Base-by-base conservation (phyloP, 129 eudicot genomes). In the Oenanthe sinensis region DNA sequence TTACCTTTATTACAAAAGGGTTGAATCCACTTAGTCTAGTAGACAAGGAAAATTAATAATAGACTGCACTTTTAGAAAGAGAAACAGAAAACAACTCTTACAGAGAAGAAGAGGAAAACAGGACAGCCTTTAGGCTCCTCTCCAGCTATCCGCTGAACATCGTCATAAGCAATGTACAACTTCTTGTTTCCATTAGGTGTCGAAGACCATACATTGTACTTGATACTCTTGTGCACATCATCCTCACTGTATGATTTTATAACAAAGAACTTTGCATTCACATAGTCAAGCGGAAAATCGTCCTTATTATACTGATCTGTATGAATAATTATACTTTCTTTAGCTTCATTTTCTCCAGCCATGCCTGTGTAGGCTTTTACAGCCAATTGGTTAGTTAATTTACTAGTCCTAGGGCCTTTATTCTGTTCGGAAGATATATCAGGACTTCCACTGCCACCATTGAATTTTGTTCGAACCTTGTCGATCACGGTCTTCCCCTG, bases 241-340 rank as follows among this genome's bases (percentile, higher is more conserved):
- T 95, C 99, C 83, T 95, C 99, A 42, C 99, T 95, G 78, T 95
- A 95, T 54, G 99, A 95, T 80, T 95, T 95, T 58, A 95, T 92
- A 62, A 90, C 93, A 83, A 85, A 95, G 75, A 95, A 95, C 85
- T 90, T 95, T 6, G 94, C 97, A 82, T 88, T 83, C 62, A 26
- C 82, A 85, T 84, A 91, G 46, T 92, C 95, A 49, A 87, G 79
- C 20, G 82, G 83, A 78, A 95, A 95, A 80, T 95, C 92, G 60
- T 83, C 99, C 85, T 77, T 87, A 88, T 92, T 91, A 78, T 90
- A 95, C 79, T 87, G 83, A 77, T 95, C 94, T 14, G 80, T 78
- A 52, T 73, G 72, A 30, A 94, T 94, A 44, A 75, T 81, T 71
- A 94, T 94, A 74, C 88, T 91, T 68, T 97, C 97, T 76, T 91